Evolutionary conservation across 2,329 filamentous ascomycete species (phyloP).

Genomic region (Ophiocordyceps camponoti-saundersi): DNA sequence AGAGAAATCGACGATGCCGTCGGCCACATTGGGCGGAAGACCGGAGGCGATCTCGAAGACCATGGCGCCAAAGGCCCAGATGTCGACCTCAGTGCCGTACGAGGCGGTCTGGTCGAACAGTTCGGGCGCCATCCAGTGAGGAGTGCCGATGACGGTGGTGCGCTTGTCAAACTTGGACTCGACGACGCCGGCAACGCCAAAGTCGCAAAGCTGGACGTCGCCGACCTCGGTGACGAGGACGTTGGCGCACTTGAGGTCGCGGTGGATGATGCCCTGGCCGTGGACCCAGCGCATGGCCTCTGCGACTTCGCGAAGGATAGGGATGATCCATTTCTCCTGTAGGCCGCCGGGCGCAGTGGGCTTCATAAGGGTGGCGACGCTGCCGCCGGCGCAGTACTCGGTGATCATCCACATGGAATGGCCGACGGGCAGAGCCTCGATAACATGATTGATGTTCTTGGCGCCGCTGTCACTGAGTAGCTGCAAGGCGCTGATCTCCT

Average conservation of each 20-base stretch:
- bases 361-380: slow-evolving; percentile 56
- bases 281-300: slow-evolving; percentile 53
- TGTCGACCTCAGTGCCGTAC: slow-evolving; percentile 59
- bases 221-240: slow-evolving; percentile 65
- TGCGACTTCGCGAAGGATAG: slow-evolving; percentile 48
- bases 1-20: slow-evolving; percentile 26
- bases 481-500: slow-evolving; percentile 53
- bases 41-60: slow-evolving; percentile 70
- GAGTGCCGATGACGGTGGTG: slow-evolving; percentile 66
- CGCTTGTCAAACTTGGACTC: slow-evolving; percentile 62
- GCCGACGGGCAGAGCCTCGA: slow-evolving; percentile 62
- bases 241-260: slow-evolving; percentile 63
- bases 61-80: slow-evolving; percentile 74
- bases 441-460: slow-evolving; percentile 65
- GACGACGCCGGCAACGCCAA: slow-evolving; percentile 65
- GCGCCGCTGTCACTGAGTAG: slow-evolving; percentile 58
- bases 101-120: slow-evolving; percentile 47
- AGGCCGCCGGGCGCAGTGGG: slow-evolving; percentile 48
- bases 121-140: slow-evolving; percentile 77
- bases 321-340: slow-evolving; percentile 54
- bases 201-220: slow-evolving; percentile 66
- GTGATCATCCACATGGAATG: slow-evolving; percentile 79
- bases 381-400: slow-evolving; percentile 73
- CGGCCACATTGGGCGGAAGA: slow-evolving; percentile 49
- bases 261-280: slow-evolving; percentile 50